Base-by-base conservation (phyloP, 208 protist species). In the Crithidia brevicula region DNA sequence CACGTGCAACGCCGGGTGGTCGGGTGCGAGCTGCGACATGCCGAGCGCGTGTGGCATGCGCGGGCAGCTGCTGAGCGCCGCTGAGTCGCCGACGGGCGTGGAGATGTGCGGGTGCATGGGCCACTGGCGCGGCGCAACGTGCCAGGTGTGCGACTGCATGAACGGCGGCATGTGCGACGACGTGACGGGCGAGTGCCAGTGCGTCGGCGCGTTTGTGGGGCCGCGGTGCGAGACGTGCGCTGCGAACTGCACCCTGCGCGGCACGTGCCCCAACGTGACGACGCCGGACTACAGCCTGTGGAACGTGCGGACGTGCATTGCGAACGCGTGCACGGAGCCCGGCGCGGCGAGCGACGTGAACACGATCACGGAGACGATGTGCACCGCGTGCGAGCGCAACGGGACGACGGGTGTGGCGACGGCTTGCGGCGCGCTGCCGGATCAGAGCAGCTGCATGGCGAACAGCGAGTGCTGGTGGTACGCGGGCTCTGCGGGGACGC, bases 91-190 rank as follows among this genome's bases (percentile, higher is more conserved):
- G 30, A 79, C 70, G 13, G 72, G 70, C 22, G 63, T 25, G 46
- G 61, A 27, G 23, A 80, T 70, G 70, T 87, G 81, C 59, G 74
- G 31, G 36, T 87, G 81, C 63, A 28, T 54, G 23, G 81, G 81
- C 8, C 73, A 87, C 71, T 87, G 77, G 77, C 69, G 73, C 36
- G 81, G 81, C 34, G 30, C 47, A 30, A 72, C 50, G 22, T 87
- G 77, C 57, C 60, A 83, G 60, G 62, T 83, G 52, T 87, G 82
- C 63, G 82, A 81, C 59, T 87, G 82, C 67, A 28, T 49, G 49
- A 83, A 83, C 67, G 77, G 77, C 36, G 82, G 82, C 42, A 83
- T 80, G 72, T 83, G 82, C 53, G 51, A 69, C 62, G 25, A 25
- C 23, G 45, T 54, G 25, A 77, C 46, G n/a, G 77, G 77, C 47